phyloP scores from a whole-genome alignment of 1,284 basidiomycete genomes.

The Ustilago bromivora region DNA sequence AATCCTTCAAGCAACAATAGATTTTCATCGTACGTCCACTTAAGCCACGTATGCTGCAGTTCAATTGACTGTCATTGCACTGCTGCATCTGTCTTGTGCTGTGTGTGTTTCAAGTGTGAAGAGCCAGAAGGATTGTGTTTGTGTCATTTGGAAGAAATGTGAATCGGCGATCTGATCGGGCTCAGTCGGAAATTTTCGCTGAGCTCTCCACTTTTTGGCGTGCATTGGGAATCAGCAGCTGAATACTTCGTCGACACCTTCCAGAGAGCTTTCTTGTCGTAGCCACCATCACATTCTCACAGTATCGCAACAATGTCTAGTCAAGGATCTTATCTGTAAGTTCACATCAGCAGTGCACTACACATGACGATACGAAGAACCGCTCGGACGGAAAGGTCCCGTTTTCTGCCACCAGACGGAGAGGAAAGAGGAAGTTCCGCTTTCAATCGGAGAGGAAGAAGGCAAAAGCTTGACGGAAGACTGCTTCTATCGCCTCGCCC shows the following conservation, averaged over 20 bases:
- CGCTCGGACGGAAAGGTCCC: not conserved
- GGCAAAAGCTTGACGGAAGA: too few relatives aligned
- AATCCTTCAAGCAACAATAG: not conserved
- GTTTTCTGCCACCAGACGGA: too few relatives aligned
- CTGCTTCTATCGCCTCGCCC: too few relatives aligned
- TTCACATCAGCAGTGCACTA: not conserved
- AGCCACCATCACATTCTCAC: constrained; percentile 5
- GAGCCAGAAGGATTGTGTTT: not conserved
- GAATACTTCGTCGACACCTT: constrained; percentile 12
- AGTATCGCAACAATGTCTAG: constrained; percentile 21
- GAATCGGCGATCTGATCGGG: constrained; percentile 13
- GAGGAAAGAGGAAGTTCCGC: not conserved
- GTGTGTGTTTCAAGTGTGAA: not conserved
- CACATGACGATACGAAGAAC: not conserved
- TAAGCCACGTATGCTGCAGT: not conserved
- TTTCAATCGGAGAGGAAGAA: not conserved
- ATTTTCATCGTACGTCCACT: not conserved
- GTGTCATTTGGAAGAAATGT: not conserved
- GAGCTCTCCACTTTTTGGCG: constrained; percentile 13
- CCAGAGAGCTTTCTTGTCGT: not conserved
- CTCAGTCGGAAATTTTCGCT: not conserved
- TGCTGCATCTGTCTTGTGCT: not conserved
- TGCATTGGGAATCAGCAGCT: constrained; percentile 10
- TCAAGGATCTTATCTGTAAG: constrained; percentile 50
- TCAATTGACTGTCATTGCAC: not conserved